Percentiles rank a stretch among this genome's conserved stretches.
phyloP scores from a whole-genome alignment of 176 grass and related monocot species.

The Alloteropsis semialata region DNA sequence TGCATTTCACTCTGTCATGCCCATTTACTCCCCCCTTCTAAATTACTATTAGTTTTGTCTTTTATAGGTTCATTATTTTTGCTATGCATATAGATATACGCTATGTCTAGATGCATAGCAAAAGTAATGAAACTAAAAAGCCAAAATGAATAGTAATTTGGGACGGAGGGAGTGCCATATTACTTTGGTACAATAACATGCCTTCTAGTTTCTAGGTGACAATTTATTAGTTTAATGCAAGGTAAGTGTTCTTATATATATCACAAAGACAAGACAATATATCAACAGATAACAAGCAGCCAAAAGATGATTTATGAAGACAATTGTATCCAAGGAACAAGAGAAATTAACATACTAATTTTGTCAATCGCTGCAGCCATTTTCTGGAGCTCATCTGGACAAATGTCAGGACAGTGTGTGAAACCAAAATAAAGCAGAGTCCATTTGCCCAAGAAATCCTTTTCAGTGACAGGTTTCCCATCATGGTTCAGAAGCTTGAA shows the following conservation, averaged over 20 bases:
- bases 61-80: too few species aligned
- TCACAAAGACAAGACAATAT: neutral
- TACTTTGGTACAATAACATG: neutral
- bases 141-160: too few species aligned
- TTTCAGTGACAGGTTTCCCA: slow-evolving; percentile 56
- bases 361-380: slow-evolving; percentile 70
- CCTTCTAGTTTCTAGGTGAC: neutral
- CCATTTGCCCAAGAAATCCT: slow-evolving; percentile 79
- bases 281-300: neutral
- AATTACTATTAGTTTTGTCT: too few species aligned
- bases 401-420: slow-evolving; percentile 80
- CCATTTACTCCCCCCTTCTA: too few species aligned
- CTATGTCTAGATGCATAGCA: too few species aligned
- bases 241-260: neutral
- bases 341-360: slow-evolving; percentile 46
- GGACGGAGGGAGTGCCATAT: neutral
- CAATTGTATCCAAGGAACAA: neutral
- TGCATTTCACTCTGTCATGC: neutral
- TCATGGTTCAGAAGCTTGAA: slow-evolving; percentile 68
- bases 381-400: slow-evolving; percentile 78
- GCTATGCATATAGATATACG: too few species aligned
- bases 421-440: slow-evolving; percentile 77
- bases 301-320: neutral
- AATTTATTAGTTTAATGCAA: neutral
- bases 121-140: too few species aligned